Base-by-base conservation (phyloP, 2,329 filamentous ascomycete genomes). In the Rutstroemia sp. region DNA sequence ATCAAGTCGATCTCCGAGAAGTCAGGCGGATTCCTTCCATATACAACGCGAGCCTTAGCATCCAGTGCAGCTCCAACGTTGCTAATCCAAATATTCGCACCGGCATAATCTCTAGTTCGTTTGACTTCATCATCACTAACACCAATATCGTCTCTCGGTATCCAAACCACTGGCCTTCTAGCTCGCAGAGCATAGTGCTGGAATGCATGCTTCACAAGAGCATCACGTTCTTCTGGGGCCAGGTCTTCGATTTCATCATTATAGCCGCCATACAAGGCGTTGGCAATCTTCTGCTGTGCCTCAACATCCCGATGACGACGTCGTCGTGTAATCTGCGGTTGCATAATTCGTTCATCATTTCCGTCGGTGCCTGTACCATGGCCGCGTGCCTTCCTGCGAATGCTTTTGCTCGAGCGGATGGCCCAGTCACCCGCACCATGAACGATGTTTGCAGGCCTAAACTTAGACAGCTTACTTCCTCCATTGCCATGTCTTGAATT, bases 221-320 rank as follows among this genome's bases (percentile, higher is more conserved):
- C 78, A 68, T 97, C 92, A 65, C 94, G 82, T 70, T 96, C 90
- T 18, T 92, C 89, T 0, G 91, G 90, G 1, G 90, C 94, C 49
- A 99, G 77, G 69, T 99, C 94, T 71, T 96, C 92, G 61, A 99
- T 86, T 75, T 96, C 92, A 67, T 97, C 92, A 62, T 92, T 86
- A 65, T 92, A 88, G 4, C 88, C 88, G 21, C 89, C 86, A 70
- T 92, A 99, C 2, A 97, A 78, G 2, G 91, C 87, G 49, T 91
- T 86, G 6, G 87, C 88, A 25, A 92, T 87, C 8, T 76, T 69
- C 37, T 75, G 81, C 71, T 92, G 88, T 0, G 83, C 81, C 70
- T 94, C 88, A 2, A 89, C 72, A 63, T 92, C 87, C 58, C 77
- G 78, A 60, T 75, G 72, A 4, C 77, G 77, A 56, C 78, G 78